These are phyloP conservation scores for Wickerhamomyces chaumierensis DNA, from an alignment of 805 yeast species.

Conservation along the genomic window DNA sequence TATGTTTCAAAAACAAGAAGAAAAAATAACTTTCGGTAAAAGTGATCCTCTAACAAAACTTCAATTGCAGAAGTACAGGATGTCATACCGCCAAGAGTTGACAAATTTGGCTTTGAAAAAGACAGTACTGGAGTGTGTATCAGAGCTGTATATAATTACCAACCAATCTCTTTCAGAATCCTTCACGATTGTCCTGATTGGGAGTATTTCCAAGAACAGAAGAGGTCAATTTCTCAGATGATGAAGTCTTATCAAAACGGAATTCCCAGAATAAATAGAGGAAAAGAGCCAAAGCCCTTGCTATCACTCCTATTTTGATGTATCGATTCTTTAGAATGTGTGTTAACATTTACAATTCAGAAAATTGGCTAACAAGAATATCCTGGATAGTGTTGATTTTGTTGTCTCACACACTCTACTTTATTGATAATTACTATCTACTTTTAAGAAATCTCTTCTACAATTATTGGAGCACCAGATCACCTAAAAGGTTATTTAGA, in stretches of 20 bases:
- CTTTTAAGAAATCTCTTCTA: not conserved
- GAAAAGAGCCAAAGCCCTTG: not conserved
- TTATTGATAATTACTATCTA: not conserved
- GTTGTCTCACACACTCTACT: not conserved
- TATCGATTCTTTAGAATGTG: not conserved
- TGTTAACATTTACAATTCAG: not conserved
- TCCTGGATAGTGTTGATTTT: not conserved
- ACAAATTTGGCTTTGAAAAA: too few species aligned
- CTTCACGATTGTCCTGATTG: not conserved
- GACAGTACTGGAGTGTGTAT: too few species aligned
- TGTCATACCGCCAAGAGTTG: too few species aligned
- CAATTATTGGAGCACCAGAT: not conserved
- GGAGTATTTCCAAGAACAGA: not conserved
- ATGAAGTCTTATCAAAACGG: too few species aligned
- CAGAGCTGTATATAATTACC: too few species aligned
- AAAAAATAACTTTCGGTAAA: too few species aligned
- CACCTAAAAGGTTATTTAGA: not conserved
- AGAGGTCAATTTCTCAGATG: not conserved
- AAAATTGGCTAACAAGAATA: too few species aligned
- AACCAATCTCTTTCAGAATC: not conserved
- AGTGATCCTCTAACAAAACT: not conserved
- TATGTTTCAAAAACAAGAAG: not conserved
- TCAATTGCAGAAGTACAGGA: not conserved
- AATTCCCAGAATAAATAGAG: too few species aligned
- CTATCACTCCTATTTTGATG: not conserved